Evolutionary conservation across 2,329 filamentous ascomycete species (phyloP).

Genomic region (Fusarium sp.): DNA sequence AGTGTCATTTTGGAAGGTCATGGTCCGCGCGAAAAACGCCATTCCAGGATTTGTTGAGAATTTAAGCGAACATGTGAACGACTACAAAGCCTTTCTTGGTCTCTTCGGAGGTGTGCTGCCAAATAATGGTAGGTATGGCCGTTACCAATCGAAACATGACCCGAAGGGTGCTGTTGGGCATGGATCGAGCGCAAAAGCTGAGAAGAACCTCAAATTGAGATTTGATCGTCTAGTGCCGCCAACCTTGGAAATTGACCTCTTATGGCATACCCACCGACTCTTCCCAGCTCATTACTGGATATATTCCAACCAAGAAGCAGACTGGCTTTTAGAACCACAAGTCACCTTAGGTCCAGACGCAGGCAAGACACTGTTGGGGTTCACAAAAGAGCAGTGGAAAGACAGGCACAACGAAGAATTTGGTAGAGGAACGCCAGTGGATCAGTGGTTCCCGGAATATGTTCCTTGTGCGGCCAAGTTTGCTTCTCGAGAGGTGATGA

Average conservation of each 20-base stretch:
- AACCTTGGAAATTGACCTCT: neutral
- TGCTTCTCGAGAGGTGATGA: neutral
- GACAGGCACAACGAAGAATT: fast-evolving
- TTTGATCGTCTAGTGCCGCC: neutral
- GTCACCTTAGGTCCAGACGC: neutral
- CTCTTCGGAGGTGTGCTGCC: neutral
- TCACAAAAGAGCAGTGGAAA: neutral
- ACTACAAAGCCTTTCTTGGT: neutral
- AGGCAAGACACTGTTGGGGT: fast-evolving
- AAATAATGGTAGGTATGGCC: neutral
- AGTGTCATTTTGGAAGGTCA: neutral
- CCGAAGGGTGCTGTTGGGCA: fast-evolving
- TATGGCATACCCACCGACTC: slow-evolving; percentile 6
- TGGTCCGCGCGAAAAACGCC: fast-evolving
- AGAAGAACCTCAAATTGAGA: no score
- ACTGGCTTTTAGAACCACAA: neutral
- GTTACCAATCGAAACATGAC: neutral
- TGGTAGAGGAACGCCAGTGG: neutral
- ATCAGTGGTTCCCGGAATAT: neutral
- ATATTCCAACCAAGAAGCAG: neutral
- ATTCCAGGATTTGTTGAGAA: fast-evolving
- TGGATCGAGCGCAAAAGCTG: neutral
- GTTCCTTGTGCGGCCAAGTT: neutral
- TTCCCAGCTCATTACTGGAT: neutral
- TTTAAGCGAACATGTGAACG: fast-evolving